A percentile compares a stretch with the other conserved stretches of the same genome.
These are phyloP conservation scores for Geotrichum candidum DNA, from an alignment of 1,139 yeast genomes.

Conservation along the genomic window DNA sequence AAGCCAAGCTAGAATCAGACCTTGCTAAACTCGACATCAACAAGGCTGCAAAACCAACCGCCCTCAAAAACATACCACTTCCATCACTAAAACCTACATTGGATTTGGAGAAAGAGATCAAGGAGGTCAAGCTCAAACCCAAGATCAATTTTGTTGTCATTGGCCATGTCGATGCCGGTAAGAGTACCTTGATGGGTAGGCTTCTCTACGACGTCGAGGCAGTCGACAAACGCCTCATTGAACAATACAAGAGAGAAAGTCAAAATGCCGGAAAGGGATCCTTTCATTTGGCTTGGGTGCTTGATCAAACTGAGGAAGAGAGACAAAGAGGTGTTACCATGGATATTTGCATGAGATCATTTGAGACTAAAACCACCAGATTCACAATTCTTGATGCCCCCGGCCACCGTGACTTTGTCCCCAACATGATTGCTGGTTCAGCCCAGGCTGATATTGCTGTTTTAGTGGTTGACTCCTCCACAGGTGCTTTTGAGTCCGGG, in stretches of 20 bases:
- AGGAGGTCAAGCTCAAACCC: constrained; percentile 5
- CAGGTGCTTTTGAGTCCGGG: constrained; percentile 86
- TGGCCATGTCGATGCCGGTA: constrained; percentile 98
- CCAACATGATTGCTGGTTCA: constrained; percentile 98
- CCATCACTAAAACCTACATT: constrained; percentile 11
- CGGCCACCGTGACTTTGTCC: constrained; percentile 94
- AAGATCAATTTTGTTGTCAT: constrained; percentile 54
- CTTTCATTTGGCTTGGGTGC: constrained; percentile 93
- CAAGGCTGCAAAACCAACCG: not conserved
- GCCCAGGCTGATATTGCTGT: constrained; percentile 73
- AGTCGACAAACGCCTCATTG: constrained; percentile 69
- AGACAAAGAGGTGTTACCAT: constrained; percentile 82
- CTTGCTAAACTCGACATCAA: not conserved
- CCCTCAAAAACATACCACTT: not conserved
- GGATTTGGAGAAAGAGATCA: constrained; percentile 9
- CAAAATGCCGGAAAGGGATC: constrained; percentile 83
- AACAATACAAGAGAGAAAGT: constrained; percentile 74
- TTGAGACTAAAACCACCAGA: constrained; percentile 57
- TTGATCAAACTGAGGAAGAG: constrained; percentile 94
- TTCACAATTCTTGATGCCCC: constrained; percentile 97
- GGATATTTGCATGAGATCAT: constrained; percentile 79
- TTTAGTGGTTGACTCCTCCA: constrained; percentile 68
- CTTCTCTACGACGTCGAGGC: constrained; percentile 74
- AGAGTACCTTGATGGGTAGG: constrained; percentile 91
- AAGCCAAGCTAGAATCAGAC: not conserved